A percentile compares a stretch with the other conserved stretches of the same genome.
phyloP scores from a whole-genome alignment of 2,329 filamentous ascomycete species.

The Fusarium austroafricanum region DNA sequence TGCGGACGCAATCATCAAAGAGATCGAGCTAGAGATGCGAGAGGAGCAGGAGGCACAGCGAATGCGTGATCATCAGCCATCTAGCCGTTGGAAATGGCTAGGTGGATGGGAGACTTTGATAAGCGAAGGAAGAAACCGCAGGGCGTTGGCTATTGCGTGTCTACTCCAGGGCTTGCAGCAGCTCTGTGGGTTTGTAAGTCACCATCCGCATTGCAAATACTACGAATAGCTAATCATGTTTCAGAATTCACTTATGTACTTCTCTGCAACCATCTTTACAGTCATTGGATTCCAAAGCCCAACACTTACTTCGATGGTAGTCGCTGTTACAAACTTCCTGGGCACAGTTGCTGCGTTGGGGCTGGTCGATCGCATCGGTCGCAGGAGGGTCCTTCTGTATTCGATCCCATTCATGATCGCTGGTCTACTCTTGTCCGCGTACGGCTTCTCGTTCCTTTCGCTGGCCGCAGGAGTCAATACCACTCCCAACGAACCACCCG shows the following conservation, averaged over 20 bases:
- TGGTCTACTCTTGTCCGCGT: conserved; percentile 76
- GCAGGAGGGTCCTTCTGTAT: conserved; percentile 81
- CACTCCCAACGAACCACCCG: conserved; percentile 30
- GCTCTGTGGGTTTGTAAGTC: conserved; percentile 80
- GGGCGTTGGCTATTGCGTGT: conserved; percentile 86
- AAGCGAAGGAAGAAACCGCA: conserved; percentile 70
- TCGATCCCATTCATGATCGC: conserved; percentile 87
- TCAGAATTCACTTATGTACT: conserved; percentile 92
- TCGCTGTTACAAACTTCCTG: conserved; percentile 85
- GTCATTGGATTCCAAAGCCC: conserved; percentile 82
- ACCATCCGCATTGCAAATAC: background rate
- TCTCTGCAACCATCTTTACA: conserved; percentile 83
- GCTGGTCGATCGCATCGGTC: conserved; percentile 82
- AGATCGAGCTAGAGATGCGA: conserved; percentile 80
- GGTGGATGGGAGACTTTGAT: conserved; percentile 66
- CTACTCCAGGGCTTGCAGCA: conserved; percentile 90
- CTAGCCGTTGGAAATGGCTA: conserved; percentile 52
- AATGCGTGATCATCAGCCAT: conserved; percentile 47
- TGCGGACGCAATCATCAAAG: conserved; percentile 71
- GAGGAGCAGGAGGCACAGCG: conserved; percentile 70
- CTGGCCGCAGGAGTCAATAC: conserved; percentile 49
- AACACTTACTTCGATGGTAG: conserved; percentile 81
- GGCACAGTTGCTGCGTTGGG: conserved; percentile 81
- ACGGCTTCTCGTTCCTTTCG: conserved; percentile 76
- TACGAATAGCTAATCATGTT: conserved; percentile 2